Evolutionary conservation across 192 early-diverging fungal genomes (phyloP), one percentile per base, ranked within the genome.

Genomic region (Coemansia erecta): DNA sequence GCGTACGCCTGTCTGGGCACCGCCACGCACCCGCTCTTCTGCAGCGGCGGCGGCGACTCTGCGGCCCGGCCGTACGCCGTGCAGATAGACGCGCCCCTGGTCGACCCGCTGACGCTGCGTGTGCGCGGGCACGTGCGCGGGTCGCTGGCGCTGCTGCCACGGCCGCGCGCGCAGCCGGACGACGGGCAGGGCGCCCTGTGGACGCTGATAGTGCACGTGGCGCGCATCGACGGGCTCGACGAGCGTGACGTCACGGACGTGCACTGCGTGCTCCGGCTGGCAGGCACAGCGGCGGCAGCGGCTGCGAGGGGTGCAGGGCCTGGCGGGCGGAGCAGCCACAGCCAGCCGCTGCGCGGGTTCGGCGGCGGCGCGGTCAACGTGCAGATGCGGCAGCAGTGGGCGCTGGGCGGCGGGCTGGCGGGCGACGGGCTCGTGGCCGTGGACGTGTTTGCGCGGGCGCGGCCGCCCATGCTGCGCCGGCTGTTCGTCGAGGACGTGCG

Each of bases 401-500:
- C 54, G 0, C 54, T 81, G 0, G 73, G 64, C 43, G 51, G 54
- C 56, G 56, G n/a, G n/a, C n/a, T 78, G 2, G 56, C 71, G 3
- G 56, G 39, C 0, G 66, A 67, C 43, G 72, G 68, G 0, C 68
- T 66, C 12, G 61, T 72, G 13, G 50, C 66, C 1, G 41, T 78
- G 4, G 74, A 82, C 51, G 58, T 82, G 22, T 82, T 78, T 53
- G 80, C 60, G 15, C 41, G 40, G 14, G 64, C 64, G 2, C 63
- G 53, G 47, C 68, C 70, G 18, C 59, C 55, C 17, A 58, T 61
- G 0, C 48, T 77, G 19, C 74, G 81, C 7, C 59, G 63, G 0
- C 77, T 72, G 12, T 70, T 83, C 17, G 70, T 70, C 40, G 76
- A 73, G 39, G 81, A 82, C 51, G 66, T 71, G 31, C 64, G 65